These are phyloP conservation scores for Aechmea fasciata DNA, from an alignment of 176 grass and related monocot genomes.

Conservation along the genomic window DNA sequence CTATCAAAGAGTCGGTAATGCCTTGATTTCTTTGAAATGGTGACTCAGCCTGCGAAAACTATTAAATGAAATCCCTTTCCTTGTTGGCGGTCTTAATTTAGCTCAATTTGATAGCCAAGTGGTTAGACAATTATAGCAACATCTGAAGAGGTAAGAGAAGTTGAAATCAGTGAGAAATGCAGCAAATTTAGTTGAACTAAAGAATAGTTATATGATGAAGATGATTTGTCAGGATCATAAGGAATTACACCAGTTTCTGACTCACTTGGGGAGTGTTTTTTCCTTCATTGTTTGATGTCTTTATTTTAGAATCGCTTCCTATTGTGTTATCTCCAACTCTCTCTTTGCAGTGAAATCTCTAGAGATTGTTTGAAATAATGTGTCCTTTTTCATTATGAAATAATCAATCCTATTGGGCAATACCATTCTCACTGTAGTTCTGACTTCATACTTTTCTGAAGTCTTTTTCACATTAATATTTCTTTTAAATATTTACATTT, in stretches of 20 bases:
- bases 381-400: no score
- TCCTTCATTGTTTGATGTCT: no score
- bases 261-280: no score
- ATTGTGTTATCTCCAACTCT: no score
- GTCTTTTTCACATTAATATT: neutral
- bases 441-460: neutral
- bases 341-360: no score
- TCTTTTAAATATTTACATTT: neutral
- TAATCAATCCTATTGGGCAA: no score
- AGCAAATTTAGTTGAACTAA: neutral
- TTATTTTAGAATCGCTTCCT: no score
- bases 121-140: neutral
- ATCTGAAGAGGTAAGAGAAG: neutral
- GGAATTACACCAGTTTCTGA: neutral
- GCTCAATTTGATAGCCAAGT: neutral
- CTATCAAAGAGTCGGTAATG: neutral
- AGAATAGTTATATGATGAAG: neutral
- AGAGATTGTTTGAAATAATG: no score
- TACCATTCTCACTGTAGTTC: no score
- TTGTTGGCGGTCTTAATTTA: neutral
- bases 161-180: neutral
- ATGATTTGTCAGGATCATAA: neutral
- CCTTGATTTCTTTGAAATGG: neutral
- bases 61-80: neutral
- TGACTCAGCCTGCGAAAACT: neutral